These are phyloP conservation scores for Luvunga scandens DNA, from an alignment of 345 rosid genomes.

Conservation along the genomic window DNA sequence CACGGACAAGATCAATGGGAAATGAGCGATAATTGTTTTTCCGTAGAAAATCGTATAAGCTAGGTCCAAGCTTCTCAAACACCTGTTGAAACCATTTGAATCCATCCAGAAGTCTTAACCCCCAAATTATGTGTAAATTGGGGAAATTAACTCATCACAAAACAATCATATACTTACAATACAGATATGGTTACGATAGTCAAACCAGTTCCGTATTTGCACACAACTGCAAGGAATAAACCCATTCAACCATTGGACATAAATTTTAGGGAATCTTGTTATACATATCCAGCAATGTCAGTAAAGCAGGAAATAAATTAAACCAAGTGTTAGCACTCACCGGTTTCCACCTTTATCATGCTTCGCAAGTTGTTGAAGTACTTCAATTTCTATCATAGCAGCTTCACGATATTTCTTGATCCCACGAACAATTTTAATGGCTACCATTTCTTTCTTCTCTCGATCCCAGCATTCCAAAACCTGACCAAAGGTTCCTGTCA, in stretches of 20 bases:
- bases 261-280: constrained; percentile 14
- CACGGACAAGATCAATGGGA: constrained; percentile 98
- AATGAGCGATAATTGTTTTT: constrained; percentile 96
- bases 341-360: constrained; percentile 80
- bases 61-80: constrained; percentile 99
- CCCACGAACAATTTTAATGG: constrained; percentile 85
- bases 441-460: constrained; percentile 86
- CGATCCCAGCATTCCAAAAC: constrained; percentile 93
- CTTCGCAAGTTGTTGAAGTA: constrained; percentile 81
- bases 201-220: constrained; percentile 98
- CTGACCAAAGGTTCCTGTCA: constrained; percentile 83
- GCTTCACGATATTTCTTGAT: constrained; percentile 88
- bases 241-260: constrained; percentile 58
- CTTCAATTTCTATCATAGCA: constrained; percentile 87
- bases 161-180: constrained; percentile 81
- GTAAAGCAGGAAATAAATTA: constrained; percentile 1
- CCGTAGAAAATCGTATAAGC: constrained; percentile 97
- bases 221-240: constrained; percentile 99
- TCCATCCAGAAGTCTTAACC: constrained; percentile 71
- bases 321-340: constrained; percentile 43
- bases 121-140: constrained; percentile 55
- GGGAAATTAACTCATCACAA: constrained; percentile 62
- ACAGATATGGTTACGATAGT: constrained; percentile 99
- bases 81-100: constrained; percentile 86
- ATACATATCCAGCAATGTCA: constrained; percentile 11